phyloP scores from a whole-genome alignment of 331 rosid species.

The Quercus lobata region DNA sequence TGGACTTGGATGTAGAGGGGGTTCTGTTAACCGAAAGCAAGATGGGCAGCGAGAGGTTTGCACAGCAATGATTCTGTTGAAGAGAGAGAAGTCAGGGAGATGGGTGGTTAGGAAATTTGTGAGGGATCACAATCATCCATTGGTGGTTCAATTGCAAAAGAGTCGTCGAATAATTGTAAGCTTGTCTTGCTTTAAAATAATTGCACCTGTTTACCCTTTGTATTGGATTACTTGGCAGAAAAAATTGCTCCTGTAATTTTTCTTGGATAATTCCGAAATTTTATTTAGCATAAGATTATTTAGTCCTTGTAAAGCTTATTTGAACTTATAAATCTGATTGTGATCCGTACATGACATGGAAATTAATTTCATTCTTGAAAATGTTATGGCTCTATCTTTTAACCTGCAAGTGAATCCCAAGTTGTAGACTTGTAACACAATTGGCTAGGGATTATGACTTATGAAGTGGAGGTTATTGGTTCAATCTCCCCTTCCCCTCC shows the following conservation, averaged over 20 bases:
- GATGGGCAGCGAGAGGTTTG: conserved; percentile 15
- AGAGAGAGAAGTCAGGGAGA: conserved; percentile 25
- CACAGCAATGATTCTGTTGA: conserved; percentile 26
- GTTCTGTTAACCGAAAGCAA: conserved; percentile 12
- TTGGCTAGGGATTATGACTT: too few relatives aligned
- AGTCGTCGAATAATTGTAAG: conserved; percentile 22
- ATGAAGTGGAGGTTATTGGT: too few relatives aligned
- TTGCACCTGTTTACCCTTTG: not conserved
- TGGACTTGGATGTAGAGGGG: conserved; percentile 37
- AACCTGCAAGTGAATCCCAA: not conserved
- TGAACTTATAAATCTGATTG: not conserved
- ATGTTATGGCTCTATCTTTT: not conserved
- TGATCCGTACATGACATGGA: not conserved
- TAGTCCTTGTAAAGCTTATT: not conserved
- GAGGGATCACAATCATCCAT: conserved; percentile 30
- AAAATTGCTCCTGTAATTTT: too few relatives aligned
- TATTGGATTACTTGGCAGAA: not conserved
- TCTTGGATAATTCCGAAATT: not conserved
- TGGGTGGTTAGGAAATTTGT: conserved; percentile 33
- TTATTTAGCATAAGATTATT: not conserved
- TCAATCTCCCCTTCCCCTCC: too few relatives aligned
- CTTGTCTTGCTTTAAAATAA: conserved; percentile 1
- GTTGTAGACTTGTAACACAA: too few relatives aligned
- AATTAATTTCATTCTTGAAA: not conserved
- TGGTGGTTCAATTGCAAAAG: conserved; percentile 24